These are phyloP conservation scores for Celoporthe dispersa DNA, from an alignment of 2,329 filamentous ascomycete species.

Conservation along the genomic window DNA sequence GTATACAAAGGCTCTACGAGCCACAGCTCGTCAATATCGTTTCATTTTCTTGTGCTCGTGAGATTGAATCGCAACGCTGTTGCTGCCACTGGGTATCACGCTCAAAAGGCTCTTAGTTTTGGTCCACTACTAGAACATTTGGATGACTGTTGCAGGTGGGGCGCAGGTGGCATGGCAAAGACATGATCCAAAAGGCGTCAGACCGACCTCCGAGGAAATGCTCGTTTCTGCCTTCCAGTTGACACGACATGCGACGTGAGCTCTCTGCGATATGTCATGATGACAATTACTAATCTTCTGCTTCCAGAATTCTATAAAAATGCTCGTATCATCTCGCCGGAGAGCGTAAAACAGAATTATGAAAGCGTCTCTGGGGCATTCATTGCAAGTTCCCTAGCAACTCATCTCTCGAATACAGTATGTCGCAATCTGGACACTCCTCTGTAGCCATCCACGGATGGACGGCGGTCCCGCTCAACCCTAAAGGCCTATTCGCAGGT, in stretches of 20 bases:
- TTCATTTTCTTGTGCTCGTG: no score
- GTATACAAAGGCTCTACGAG: no score
- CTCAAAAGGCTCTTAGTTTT: not conserved
- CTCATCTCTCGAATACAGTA: conserved; percentile 6
- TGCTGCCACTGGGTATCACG: not conserved
- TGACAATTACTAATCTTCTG: not conserved
- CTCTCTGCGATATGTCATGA: not conserved
- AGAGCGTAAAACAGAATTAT: not conserved
- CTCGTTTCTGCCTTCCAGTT: not conserved
- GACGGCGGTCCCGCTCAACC: conserved; percentile 36
- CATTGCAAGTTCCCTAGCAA: not conserved
- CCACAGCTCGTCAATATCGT: no score
- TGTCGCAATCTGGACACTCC: conserved; percentile 26
- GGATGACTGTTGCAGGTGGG: not conserved
- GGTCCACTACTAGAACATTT: not conserved
- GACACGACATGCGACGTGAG: not conserved
- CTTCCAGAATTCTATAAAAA: not conserved
- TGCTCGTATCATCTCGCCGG: not conserved
- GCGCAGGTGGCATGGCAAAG: not conserved
- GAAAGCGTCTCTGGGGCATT: not conserved
- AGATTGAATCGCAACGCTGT: not conserved
- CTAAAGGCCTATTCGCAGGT: conserved; percentile 35
- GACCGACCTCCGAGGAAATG: not conserved
- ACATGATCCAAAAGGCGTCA: not conserved
- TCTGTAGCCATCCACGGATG: conserved; percentile 36